Base-by-base conservation (phyloP, 2,329 filamentous ascomycete genomes). In the Dothideomycetes sp. region DNA sequence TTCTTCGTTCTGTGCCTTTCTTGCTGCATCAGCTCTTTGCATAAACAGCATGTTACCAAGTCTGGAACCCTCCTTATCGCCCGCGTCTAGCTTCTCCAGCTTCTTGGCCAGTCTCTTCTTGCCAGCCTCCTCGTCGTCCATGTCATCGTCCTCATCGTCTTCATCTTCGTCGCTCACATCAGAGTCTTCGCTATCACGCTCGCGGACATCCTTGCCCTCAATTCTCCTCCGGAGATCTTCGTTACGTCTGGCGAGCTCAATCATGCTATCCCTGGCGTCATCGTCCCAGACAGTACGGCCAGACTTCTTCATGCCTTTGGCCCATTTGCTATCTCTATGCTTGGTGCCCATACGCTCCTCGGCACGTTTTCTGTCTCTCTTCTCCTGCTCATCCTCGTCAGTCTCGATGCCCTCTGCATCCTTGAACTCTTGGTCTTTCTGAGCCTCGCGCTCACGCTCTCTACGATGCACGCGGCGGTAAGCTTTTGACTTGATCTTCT, bases 401-500 rank as follows among this genome's bases (percentile, higher is more conserved):
- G 74, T 60, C 45, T 77, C 69, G 37, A 77, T 65, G 3, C 74
- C 76, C 14, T 72, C 72, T 37, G 76, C 74, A 34, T 68, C 65
- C 37, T 79, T 60, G 18, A 72, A 73, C 38, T 77, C 71, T 35
- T 65, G 64, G 47, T 79, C 73, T 32, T 69, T 62, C 39, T 54
- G 40, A 30, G 72, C 70, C 42, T 75, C 68, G 40, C 68, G 65
- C 48, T 81, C 75, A 11, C 76, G 69, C 55, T 83, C 84, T 56
- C 82, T 94, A 29, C 89, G 79, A 61, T 96, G 89, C 11, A 96
- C 81, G 33, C 88, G 81, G 40, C 89, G 84, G 58, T 94, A 98
- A 0, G 87, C 77, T 61, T 95, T 98, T 58, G 84, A 93, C 71
- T 98, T 98, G 66, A 98, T 98, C 69, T 96, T 96, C 66, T 95